These are phyloP conservation scores for Salix suchowensis DNA, from an alignment of 345 rosid species.

Conservation along the genomic window DNA sequence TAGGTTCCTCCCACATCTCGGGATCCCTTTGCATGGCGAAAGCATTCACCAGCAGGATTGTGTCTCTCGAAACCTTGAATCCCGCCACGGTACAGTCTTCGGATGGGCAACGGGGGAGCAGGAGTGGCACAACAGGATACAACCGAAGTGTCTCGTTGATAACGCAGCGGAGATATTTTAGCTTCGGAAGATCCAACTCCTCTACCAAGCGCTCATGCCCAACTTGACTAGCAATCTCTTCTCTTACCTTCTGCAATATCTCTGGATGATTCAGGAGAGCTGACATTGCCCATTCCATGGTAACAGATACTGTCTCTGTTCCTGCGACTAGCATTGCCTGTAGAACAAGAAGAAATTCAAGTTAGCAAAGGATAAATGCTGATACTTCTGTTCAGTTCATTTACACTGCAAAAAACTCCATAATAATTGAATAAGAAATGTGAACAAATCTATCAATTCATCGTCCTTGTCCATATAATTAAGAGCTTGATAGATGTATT, in stretches of 20 bases:
- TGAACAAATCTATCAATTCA: no score
- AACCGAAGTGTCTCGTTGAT: conserved; percentile 21
- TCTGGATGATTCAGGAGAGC: conserved; percentile 34
- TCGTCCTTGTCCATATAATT: no score
- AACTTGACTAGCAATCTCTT: conserved; percentile 17
- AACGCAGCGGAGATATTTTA: conserved; percentile 16
- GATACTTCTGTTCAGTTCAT: no score
- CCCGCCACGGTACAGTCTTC: conserved; percentile 21
- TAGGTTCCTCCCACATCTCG: conserved; percentile 26
- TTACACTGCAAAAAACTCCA: no score
- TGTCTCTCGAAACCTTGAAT: conserved; percentile 18
- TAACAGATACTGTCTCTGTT: conserved; percentile 23
- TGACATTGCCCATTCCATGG: conserved; percentile 40
- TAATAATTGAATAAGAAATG: no score
- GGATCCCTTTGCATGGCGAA: conserved; percentile 34
- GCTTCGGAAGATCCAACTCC: conserved; percentile 22
- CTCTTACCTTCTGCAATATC: conserved; percentile 6
- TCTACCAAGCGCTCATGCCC: conserved; percentile 19
- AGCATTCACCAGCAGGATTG: conserved; percentile 19
- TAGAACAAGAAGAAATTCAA: no score
- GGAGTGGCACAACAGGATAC: conserved; percentile 25
- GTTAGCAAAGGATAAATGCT: no score
- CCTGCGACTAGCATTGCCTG: conserved; percentile 26
- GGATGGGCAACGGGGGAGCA: conserved; percentile 26
- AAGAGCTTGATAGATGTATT: no score